A percentile compares a stretch with the other conserved stretches of the same genome.
Conservation (phyloP, 1,284 basidiomycete genomes). For the Ustilago nuda region DNA sequence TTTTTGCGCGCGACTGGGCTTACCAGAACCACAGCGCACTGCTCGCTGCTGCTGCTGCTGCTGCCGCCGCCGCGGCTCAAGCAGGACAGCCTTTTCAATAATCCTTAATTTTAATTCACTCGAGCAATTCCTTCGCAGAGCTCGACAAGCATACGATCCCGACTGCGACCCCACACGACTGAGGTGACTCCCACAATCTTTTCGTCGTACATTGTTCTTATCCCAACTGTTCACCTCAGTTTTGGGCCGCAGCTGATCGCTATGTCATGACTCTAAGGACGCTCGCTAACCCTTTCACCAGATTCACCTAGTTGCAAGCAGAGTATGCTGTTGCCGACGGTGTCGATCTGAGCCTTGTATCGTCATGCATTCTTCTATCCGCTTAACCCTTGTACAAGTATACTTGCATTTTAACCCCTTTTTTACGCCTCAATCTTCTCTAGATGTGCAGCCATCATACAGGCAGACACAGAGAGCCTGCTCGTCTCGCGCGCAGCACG, state of each 20-base stretch:
- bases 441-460: background rate
- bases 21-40: constrained; percentile 58
- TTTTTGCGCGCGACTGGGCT: constrained; percentile 72
- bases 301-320: background rate
- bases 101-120: no score
- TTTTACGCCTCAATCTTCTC: background rate
- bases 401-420: constrained; percentile 11
- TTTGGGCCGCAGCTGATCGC: constrained; percentile 9
- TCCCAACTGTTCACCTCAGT: constrained; percentile 33
- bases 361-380: constrained; percentile 9
- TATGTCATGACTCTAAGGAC: background rate
- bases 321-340: background rate
- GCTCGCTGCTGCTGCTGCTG: constrained; percentile 42
- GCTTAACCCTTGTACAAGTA: constrained; percentile 27
- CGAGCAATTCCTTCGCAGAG: background rate
- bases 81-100: constrained; percentile 26
- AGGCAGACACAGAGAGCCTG: background rate
- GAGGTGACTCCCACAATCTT: constrained; percentile 38
- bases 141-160: background rate
- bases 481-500: background rate
- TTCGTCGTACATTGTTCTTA: constrained; percentile 9
- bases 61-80: constrained; percentile 42
- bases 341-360: constrained; percentile 3
- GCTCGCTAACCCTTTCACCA: background rate
- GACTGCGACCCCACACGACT: constrained; percentile 10